Conservation (phyloP, 2,329 filamentous ascomycete genomes). For the Ceratocystis cubensis region DNA sequence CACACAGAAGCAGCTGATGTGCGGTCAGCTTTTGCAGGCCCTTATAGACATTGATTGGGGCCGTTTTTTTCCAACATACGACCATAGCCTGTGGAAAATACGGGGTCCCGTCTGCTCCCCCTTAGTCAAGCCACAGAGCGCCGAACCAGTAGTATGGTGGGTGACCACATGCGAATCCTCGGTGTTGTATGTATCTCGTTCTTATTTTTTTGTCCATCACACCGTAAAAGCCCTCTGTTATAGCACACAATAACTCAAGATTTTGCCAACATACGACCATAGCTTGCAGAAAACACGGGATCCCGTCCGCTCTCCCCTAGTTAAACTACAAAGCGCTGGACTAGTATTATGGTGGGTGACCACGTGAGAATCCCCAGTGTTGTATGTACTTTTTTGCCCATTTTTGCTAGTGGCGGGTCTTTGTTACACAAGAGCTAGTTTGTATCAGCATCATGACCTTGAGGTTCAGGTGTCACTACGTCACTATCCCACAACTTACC, state of each 20-base stretch:
- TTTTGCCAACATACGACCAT: too few species aligned
- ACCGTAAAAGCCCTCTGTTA: too few species aligned
- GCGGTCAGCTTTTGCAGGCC: too few species aligned
- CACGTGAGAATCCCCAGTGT: conserved; percentile 6
- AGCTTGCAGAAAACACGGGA: too few species aligned
- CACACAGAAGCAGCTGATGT: too few species aligned
- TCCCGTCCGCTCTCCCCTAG: not conserved
- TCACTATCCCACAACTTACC: too few species aligned
- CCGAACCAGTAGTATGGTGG: conserved; percentile 12
- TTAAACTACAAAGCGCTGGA: not conserved
- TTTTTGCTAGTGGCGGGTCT: not conserved
- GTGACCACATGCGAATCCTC: conserved; percentile 14
- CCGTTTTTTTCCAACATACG: not conserved
- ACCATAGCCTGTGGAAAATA: conserved; percentile 4
- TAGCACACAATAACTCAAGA: too few species aligned
- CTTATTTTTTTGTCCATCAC: too few species aligned
- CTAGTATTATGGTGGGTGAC: not conserved
- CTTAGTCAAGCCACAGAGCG: conserved; percentile 13
- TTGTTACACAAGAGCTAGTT: not conserved
- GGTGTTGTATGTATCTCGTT: conserved; percentile 1
- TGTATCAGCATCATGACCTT: not conserved
- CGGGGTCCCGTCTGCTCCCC: not conserved
- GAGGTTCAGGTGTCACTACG: too few species aligned
- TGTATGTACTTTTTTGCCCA: not conserved
- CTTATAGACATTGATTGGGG: too few species aligned